A percentile compares a stretch with the other conserved stretches of the same genome.
Conservation (phyloP, 495 filamentous ascomycete genomes). For the Penicillium canescens region DNA sequence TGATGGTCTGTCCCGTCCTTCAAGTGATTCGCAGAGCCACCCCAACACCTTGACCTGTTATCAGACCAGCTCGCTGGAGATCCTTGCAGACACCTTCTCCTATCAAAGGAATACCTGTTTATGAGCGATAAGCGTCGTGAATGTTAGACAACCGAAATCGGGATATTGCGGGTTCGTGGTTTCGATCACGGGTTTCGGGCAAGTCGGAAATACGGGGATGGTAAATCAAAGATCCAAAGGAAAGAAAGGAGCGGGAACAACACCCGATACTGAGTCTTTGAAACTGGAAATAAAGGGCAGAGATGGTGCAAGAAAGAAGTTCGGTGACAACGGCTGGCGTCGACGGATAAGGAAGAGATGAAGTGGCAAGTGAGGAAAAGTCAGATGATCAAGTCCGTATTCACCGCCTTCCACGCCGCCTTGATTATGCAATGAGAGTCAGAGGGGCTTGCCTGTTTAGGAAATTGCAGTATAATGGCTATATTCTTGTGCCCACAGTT, state of each 20-base stretch:
- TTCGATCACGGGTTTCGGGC: not conserved
- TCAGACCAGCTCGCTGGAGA: constrained; percentile 51
- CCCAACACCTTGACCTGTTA: constrained; percentile 14
- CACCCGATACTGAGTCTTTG: no score
- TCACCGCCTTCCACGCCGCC: constrained; percentile 15
- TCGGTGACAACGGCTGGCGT: not conserved
- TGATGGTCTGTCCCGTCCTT: constrained; percentile 22
- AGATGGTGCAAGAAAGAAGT: not conserved
- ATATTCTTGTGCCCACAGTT: no score
- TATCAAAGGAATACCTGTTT: not conserved
- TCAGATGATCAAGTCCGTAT: constrained; percentile 11
- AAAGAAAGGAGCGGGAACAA: no score
- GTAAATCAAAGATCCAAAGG: not conserved
- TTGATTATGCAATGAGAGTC: not conserved
- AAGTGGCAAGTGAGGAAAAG: constrained; percentile 8
- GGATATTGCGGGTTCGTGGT: not conserved
- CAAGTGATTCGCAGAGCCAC: constrained; percentile 21
- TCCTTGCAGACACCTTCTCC: constrained; percentile 63
- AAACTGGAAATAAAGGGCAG: not conserved
- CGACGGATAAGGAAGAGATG: constrained; percentile 2
- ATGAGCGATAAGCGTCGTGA: not conserved
- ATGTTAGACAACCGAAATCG: not conserved
- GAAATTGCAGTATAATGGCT: no score
- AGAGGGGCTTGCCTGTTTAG: not conserved
- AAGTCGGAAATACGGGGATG: not conserved